These are phyloP conservation scores for Anacardium occidentale DNA, from an alignment of 345 rosid species.

Conservation along the genomic window DNA sequence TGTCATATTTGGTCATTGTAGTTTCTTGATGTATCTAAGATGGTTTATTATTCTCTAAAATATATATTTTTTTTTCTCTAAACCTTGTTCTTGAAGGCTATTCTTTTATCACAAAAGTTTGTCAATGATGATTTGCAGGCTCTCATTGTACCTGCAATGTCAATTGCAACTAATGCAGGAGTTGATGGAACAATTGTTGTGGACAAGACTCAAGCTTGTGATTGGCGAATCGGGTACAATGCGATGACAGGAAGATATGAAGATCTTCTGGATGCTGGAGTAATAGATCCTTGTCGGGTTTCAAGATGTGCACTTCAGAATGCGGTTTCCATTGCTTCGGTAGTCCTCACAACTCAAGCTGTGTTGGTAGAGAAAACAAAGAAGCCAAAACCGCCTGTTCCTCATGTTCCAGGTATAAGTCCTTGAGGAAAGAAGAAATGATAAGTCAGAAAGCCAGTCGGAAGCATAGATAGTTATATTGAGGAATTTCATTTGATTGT, in stretches of 20 bases:
- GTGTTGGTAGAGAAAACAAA: conserved; percentile 65
- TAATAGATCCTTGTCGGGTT: conserved; percentile 76
- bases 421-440: no score
- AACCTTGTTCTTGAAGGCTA: background rate
- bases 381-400: conserved; percentile 57
- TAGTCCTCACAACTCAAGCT: conserved; percentile 85
- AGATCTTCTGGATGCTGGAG: conserved; percentile 71
- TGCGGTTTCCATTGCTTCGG: conserved; percentile 79
- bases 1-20: no score
- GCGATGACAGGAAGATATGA: conserved; percentile 70
- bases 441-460: background rate
- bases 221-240: conserved; percentile 75
- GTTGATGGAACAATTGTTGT: conserved; percentile 72
- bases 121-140: conserved; percentile 46
- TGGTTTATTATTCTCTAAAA: no score
- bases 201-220: conserved; percentile 55
- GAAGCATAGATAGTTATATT: no score
- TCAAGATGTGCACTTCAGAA: conserved; percentile 75
- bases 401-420: conserved; percentile 72
- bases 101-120: background rate
- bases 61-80: no score
- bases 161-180: conserved; percentile 79
- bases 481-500: background rate
- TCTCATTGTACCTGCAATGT: conserved; percentile 68
- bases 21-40: no score